phyloP scores from a whole-genome alignment of 2,329 filamentous ascomycete species.

The Colletotrichum orbiculare region DNA sequence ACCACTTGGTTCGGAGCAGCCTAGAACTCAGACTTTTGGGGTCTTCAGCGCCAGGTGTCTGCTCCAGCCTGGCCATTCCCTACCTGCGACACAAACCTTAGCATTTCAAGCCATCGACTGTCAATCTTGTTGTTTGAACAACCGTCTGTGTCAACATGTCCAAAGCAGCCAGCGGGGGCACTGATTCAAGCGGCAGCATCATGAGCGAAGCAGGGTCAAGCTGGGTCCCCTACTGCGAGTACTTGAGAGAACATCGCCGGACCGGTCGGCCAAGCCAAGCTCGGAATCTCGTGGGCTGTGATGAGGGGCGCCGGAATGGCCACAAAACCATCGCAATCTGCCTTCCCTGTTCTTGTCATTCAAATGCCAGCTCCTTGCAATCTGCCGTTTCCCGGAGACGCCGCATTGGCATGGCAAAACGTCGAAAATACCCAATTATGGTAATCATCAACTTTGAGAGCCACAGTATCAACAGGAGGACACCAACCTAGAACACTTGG shows the following conservation, averaged over 20 bases:
- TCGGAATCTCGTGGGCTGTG: constrained; percentile 10
- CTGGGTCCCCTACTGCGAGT: background rate
- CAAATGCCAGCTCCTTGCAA: constrained; percentile 5
- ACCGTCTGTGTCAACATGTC: background rate
- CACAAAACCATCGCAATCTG: constrained; percentile 23
- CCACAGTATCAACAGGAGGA: too few species aligned
- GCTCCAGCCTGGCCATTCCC: constrained; percentile 27
- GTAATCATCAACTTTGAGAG: too few species aligned
- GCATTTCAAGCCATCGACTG: constrained; percentile 3
- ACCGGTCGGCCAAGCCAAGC: background rate
- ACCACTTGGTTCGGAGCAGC: constrained; percentile 26
- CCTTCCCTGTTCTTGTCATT: constrained; percentile 17
- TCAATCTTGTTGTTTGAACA: constrained; percentile 1
- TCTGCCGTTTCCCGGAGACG: background rate
- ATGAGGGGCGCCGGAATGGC: constrained; percentile 7
- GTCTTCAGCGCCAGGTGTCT: constrained; percentile 20
- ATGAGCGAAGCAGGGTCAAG: constrained; percentile 1
- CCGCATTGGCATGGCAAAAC: too few species aligned
- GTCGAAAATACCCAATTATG: too few species aligned
- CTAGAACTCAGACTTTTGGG: constrained; percentile 33
- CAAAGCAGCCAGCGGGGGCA: background rate
- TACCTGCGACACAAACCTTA: constrained; percentile 15
- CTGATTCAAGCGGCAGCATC: constrained; percentile 1
- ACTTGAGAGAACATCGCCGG: too few species aligned
- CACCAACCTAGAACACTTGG: too few species aligned